Base-by-base conservation (phyloP, 2,329 filamentous ascomycete genomes). In the Ceratocystis smalleyi region DNA sequence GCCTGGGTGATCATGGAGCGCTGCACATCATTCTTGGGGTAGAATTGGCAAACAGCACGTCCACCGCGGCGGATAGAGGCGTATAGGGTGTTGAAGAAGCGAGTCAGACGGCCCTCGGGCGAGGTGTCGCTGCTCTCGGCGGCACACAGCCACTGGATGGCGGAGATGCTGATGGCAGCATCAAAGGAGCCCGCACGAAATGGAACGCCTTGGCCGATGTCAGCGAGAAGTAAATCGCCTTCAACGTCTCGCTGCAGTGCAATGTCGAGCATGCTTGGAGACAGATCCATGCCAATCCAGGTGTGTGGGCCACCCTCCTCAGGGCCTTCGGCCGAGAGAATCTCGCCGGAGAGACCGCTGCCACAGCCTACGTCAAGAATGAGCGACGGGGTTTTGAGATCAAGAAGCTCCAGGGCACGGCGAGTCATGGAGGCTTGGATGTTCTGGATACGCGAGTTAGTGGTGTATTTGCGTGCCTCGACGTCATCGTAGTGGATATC, bases 121-220 rank as follows among this genome's bases (percentile, higher is more conserved):
- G 83, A 88, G 0, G 94, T 91, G 61, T 95, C 90, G 71, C 84
- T 89, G 66, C 83, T 88, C 74, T 97, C 94, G 49, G 92, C 94
- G 74, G 96, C 97, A 75, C 94, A 99, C 35, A 99, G 80, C 94
- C 94, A 99, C 75, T 99, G 94, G n/a, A 99, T 88, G 0, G 94
- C 94, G 69, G 85, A 90, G 72, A 99, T 97, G 71, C 86, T 91
- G 70, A 99, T 91, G 24, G 94, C 94, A 0, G 92, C 94, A 73
- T 99, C 94, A 72, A 99, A 99, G 0, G 86, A 84, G 40, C 94
- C 94, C 0, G 94, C 83, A 17, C 94, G 85, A 73, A 99, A 99
- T 0, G 94, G 94, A 0, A 99, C 84, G 1, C 94, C 94, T 72
- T 99, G 94, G 0, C 94, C 94, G 61, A 96, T 95, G 71, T 99